Evolutionary conservation across 495 filamentous ascomycete species (phyloP).

Genomic region (Penicillium cinerascens): DNA sequence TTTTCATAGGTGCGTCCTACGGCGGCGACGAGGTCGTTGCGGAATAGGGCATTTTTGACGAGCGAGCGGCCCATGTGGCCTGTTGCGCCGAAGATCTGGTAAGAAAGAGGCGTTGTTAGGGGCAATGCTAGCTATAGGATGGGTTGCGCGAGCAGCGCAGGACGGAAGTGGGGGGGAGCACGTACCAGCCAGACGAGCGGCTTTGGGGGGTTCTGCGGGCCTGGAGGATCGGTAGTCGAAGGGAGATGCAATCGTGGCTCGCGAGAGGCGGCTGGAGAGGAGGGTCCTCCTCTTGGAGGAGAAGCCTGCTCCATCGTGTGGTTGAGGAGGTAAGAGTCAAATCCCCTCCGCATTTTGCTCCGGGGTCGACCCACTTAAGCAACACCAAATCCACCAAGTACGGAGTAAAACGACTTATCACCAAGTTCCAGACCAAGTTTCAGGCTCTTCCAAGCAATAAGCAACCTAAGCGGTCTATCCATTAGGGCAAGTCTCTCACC

Average conservation of each 20-base stretch:
- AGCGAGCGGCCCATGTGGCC: constrained; percentile 94
- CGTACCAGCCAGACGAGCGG: constrained; percentile 80
- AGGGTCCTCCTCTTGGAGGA: constrained; percentile 22
- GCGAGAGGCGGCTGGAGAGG: constrained; percentile 28
- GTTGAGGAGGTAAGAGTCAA: not conserved
- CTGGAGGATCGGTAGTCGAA: constrained; percentile 73
- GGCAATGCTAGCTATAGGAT: not conserved
- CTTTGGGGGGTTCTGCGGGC: constrained; percentile 65
- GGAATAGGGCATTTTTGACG: constrained; percentile 72
- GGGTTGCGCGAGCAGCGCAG: not conserved
- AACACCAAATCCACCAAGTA: no score
- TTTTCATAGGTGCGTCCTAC: constrained; percentile 85
- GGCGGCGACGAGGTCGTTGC: constrained; percentile 82
- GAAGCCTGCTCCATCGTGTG: constrained; percentile 35
- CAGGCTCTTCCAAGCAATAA: no score
- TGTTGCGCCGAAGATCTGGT: constrained; percentile 85
- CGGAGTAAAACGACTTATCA: not conserved
- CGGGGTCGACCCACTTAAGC: not conserved
- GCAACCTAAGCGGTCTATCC: no score
- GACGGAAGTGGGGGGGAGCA: constrained; percentile 11
- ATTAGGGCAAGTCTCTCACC: no score
- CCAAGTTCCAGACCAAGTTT: no score
- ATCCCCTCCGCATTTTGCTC: constrained; percentile 3
- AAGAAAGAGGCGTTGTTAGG: not conserved
- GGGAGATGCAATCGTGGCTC: constrained; percentile 59